phyloP scores from a whole-genome alignment of 306 rosid genomes.

The Citrullus mucosospermus region DNA sequence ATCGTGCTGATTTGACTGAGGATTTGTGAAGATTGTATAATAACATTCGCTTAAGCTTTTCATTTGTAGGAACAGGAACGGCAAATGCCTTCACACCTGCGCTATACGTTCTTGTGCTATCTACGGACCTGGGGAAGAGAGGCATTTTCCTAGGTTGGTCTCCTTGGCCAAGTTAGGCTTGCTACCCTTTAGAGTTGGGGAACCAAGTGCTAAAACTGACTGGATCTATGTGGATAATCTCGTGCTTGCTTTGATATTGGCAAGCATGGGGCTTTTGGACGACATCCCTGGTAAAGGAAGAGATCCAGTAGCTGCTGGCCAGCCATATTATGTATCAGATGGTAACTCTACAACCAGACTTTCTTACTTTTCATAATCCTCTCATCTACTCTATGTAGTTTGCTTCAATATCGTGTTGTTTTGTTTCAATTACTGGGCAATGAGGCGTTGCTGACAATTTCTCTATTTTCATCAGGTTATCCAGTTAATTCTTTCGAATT shows the following conservation, averaged over 20 bases:
- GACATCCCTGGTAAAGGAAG: constrained; percentile 31
- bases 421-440: neutral
- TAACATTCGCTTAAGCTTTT: neutral
- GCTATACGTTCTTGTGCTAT: constrained; percentile 89
- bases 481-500: constrained; percentile 84
- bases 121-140: constrained; percentile 91
- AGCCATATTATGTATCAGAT: constrained; percentile 84
- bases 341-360: constrained; percentile 30
- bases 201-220: constrained; percentile 57
- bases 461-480: constrained; percentile 37
- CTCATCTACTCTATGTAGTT: neutral
- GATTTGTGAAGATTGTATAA: neutral
- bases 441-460: neutral
- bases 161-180: constrained; percentile 68
- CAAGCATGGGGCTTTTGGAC: constrained; percentile 93
- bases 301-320: constrained; percentile 75
- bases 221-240: constrained; percentile 90
- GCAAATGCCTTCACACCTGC: constrained; percentile 56
- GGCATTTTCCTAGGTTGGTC: constrained; percentile 78
- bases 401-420: neutral
- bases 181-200: constrained; percentile 55
- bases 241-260: constrained; percentile 72
- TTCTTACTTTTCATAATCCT: neutral
- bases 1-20: neutral
- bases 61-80: constrained; percentile 33